Percentiles rank a stretch among this genome's conserved stretches.
Evolutionary conservation across 345 rosid genomes (phyloP).

Genomic region (Salix caprea): DNA sequence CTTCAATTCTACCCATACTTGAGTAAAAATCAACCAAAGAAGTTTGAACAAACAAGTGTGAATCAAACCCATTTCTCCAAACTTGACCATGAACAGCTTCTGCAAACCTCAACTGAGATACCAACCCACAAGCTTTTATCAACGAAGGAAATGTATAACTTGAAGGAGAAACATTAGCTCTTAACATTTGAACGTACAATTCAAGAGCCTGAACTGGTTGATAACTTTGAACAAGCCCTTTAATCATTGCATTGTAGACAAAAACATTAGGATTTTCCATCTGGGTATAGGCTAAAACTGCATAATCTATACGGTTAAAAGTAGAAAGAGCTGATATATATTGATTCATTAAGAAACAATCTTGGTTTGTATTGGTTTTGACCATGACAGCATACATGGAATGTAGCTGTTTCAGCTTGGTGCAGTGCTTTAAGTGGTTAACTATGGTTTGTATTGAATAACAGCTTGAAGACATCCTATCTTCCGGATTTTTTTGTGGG

Average conservation of each 20-base stretch:
- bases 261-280: slow-evolving; percentile 54
- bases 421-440: slow-evolving; percentile 29
- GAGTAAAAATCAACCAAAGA: slow-evolving; percentile 62
- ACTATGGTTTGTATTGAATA: slow-evolving; percentile 1
- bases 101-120: slow-evolving; percentile 33
- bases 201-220: slow-evolving; percentile 42
- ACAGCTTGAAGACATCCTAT: neutral
- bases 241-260: slow-evolving; percentile 65
- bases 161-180: slow-evolving; percentile 48
- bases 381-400: slow-evolving; percentile 51
- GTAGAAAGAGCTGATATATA: slow-evolving; percentile 49
- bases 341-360: slow-evolving; percentile 58
- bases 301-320: slow-evolving; percentile 33
- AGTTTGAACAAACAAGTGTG: slow-evolving; percentile 62
- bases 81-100: slow-evolving; percentile 56
- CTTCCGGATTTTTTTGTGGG: too few species aligned
- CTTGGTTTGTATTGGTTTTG: slow-evolving; percentile 49
- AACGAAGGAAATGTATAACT: slow-evolving; percentile 64
- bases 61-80: slow-evolving; percentile 55
- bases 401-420: slow-evolving; percentile 36
- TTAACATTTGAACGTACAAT: slow-evolving; percentile 41
- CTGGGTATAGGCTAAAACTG: slow-evolving; percentile 41
- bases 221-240: slow-evolving; percentile 38
- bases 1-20: slow-evolving; percentile 24
- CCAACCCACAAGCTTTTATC: slow-evolving; percentile 50